Percentiles rank a stretch among this genome's conserved stretches.
These are phyloP conservation scores for Cryptosporidium tyzzeri DNA, from an alignment of 169 alveolate genomes.

Conservation along the genomic window DNA sequence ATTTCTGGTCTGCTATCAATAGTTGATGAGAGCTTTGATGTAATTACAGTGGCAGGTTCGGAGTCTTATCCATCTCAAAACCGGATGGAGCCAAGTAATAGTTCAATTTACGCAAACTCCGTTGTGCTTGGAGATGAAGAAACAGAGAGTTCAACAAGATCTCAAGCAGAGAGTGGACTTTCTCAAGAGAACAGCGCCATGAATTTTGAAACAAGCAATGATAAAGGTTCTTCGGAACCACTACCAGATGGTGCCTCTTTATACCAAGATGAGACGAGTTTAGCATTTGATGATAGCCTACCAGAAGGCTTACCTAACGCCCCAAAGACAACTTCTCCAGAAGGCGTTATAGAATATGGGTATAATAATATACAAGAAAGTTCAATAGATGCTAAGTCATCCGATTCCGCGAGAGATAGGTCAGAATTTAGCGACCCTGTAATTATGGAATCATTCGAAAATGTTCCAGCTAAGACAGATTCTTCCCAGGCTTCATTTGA, in stretches of 20 bases:
- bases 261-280: constrained; percentile 19
- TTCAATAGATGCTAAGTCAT: constrained; percentile 8
- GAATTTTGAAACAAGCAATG: neutral
- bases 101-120: neutral
- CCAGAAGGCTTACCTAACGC: neutral
- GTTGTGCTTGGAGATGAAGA: constrained; percentile 7
- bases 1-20: neutral
- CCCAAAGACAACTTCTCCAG: constrained; percentile 13
- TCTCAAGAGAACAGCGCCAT: neutral
- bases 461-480: neutral
- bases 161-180: neutral
- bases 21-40: neutral
- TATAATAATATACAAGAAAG: constrained; percentile 32
- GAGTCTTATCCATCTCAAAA: neutral
- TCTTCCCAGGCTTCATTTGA: neutral
- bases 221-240: constrained; percentile 8
- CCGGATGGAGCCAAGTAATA: neutral
- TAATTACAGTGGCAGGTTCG: neutral
- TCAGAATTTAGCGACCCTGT: constrained; percentile 37
- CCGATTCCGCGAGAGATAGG: constrained; percentile 3
- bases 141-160: neutral
- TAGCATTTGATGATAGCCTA: neutral
- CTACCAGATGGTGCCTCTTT: constrained; percentile 65
- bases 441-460: constrained; percentile 29
- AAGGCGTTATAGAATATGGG: constrained; percentile 27